Conservation (phyloP, 192 early-diverging fungal genomes). For the Backusella liffmaniae region DNA sequence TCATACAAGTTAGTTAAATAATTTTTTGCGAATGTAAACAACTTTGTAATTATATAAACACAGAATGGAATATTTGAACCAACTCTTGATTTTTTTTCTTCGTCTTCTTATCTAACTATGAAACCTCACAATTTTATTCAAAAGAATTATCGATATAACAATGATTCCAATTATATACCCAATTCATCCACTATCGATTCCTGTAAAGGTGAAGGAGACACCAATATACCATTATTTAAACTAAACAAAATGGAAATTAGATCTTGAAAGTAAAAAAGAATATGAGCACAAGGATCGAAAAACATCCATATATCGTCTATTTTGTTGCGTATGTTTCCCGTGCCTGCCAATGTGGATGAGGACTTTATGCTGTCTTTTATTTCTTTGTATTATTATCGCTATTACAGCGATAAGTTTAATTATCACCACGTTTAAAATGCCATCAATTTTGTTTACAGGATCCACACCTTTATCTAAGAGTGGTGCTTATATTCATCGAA, state of each 20-base stretch:
- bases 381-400: slow-evolving; percentile 7
- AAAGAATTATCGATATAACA: neutral
- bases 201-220: neutral
- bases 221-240: neutral
- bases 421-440: neutral
- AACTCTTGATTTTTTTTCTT: neutral
- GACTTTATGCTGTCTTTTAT: slow-evolving; percentile 14
- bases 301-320: neutral
- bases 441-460: neutral
- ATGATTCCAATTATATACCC: neutral
- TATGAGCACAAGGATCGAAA: neutral
- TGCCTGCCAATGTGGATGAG: slow-evolving; percentile 15
- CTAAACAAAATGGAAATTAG: neutral
- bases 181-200: neutral
- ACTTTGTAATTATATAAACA: neutral
- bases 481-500: neutral
- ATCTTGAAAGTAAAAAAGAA: slow-evolving; percentile 3
- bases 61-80: neutral
- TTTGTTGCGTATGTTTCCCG: slow-evolving; percentile 18
- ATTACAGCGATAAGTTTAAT: neutral
- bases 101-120: neutral
- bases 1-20: neutral
- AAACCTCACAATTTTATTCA: neutral
- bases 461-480: neutral
- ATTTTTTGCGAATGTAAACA: slow-evolving; percentile 2